Evolutionary conservation across 768 basidiomycete genomes (phyloP).

Genomic region (Pluteus cervinus): DNA sequence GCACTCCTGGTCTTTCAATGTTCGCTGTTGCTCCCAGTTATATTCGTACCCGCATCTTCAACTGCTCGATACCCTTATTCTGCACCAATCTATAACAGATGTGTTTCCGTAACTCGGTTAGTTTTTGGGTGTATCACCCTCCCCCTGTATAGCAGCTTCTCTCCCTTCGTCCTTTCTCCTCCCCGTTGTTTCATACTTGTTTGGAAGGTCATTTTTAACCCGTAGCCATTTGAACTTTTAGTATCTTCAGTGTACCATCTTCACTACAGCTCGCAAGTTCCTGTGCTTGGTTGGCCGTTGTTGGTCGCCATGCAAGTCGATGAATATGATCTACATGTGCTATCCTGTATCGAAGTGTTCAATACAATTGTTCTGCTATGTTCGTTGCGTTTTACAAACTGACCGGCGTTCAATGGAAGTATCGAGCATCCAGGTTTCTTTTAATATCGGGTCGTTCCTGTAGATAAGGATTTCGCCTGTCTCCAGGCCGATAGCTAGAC

Average conservation of each 20-base stretch:
- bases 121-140: constrained; percentile 35
- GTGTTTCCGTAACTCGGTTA: constrained; percentile 60
- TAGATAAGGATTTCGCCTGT: constrained; percentile 71
- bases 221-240: constrained; percentile 49
- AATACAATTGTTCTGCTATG: too few species aligned
- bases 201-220: constrained; percentile 42
- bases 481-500: constrained; percentile 82
- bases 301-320: constrained; percentile 73
- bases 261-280: constrained; percentile 86
- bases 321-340: constrained; percentile 79
- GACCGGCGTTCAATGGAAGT: constrained; percentile 48
- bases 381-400: constrained; percentile 10
- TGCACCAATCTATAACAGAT: constrained; percentile 33
- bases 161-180: too few species aligned
- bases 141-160: constrained; percentile 68
- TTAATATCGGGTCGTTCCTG: constrained; percentile 23
- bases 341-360: constrained; percentile 35
- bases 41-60: constrained; percentile 49
- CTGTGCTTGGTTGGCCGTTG: constrained; percentile 19
- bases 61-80: constrained; percentile 71
- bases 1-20: constrained; percentile 34
- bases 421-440: constrained; percentile 41
- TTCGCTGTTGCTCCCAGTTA: constrained; percentile 33
- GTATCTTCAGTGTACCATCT: constrained; percentile 84
- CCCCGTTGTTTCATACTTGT: constrained; percentile 32